Conservation (phyloP, 2,329 filamentous ascomycete genomes). For the Orbilia quercus region DNA sequence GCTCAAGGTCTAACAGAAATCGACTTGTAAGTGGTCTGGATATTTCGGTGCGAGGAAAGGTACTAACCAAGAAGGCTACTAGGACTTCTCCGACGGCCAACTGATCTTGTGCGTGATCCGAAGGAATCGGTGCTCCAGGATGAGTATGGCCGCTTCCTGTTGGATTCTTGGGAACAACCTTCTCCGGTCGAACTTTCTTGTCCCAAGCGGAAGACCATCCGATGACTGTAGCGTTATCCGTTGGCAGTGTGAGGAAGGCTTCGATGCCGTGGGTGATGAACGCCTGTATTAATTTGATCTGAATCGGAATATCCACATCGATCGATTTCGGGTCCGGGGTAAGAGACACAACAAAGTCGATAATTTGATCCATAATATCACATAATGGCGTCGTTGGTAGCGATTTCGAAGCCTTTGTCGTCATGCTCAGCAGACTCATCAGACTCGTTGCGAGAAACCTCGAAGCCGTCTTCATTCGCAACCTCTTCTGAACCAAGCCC, state of each 20-base stretch:
- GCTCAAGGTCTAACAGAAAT: conserved; percentile 18
- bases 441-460: conserved; percentile 51
- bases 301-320: conserved; percentile 41
- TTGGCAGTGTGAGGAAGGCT: conserved; percentile 39
- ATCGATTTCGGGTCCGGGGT: conserved; percentile 13
- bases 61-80: conserved; percentile 44
- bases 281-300: conserved; percentile 49
- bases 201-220: conserved; percentile 44
- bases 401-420: conserved; percentile 44
- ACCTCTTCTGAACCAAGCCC: conserved; percentile 45
- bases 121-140: conserved; percentile 5
- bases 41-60: background rate
- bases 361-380: conserved; percentile 40
- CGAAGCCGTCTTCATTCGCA: conserved; percentile 44
- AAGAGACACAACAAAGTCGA: conserved; percentile 40
- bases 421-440: conserved; percentile 52
- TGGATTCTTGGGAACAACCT: conserved; percentile 33
- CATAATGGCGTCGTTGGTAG: conserved; percentile 31
- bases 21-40: background rate
- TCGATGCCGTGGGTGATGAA: conserved; percentile 54
- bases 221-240: conserved; percentile 38
- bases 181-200: conserved; percentile 49
- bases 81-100: conserved; percentile 41
- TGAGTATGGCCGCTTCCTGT: conserved; percentile 3
- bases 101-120: conserved; percentile 24